Percentiles rank a stretch among this genome's conserved stretches.
Conservation (phyloP, 2,329 filamentous ascomycete species). For the Fusarium denticulatum region DNA sequence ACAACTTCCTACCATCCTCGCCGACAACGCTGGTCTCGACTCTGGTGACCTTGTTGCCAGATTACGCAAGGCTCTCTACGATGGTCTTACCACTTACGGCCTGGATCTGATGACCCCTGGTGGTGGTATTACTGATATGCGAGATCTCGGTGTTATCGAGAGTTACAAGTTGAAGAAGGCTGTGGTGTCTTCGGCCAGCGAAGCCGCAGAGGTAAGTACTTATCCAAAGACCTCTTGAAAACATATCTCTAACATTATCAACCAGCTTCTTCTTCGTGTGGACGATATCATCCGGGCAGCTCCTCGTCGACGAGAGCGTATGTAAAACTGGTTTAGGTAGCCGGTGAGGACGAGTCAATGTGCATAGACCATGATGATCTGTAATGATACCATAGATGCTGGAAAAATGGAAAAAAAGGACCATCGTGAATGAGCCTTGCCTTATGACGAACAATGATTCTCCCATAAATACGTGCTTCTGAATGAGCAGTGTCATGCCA, state of each 20-base stretch:
- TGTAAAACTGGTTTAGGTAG: conserved; percentile 45
- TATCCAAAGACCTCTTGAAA: too few relatives aligned
- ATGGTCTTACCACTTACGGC: conserved; percentile 91
- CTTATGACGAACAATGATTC: conserved; percentile 23
- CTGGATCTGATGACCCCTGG: conserved; percentile 89
- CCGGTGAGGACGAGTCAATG: conserved; percentile 37
- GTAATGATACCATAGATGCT: conserved; percentile 53
- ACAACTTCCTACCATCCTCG: conserved; percentile 94
- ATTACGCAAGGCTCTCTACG: conserved; percentile 92
- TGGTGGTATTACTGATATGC: conserved; percentile 94
- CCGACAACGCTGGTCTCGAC: conserved; percentile 96
- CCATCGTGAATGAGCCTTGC: conserved; percentile 39
- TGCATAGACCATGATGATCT: conserved; percentile 48
- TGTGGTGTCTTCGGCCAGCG: conserved; percentile 95
- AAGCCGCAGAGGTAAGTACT: conserved; percentile 87
- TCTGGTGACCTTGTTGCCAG: conserved; percentile 93
- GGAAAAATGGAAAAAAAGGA: conserved; percentile 43
- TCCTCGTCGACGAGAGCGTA: conserved; percentile 66
- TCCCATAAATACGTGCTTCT: background rate
- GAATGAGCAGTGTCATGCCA: conserved; percentile 13
- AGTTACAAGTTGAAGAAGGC: conserved; percentile 98
- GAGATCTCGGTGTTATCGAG: conserved; percentile 93
- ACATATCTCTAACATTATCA: conserved; percentile 32
- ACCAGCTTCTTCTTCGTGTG: conserved; percentile 86
- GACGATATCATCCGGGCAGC: conserved; percentile 98